These are phyloP conservation scores for Trypanosoma scelopori DNA, from an alignment of 208 protist species.

Conservation along the genomic window DNA sequence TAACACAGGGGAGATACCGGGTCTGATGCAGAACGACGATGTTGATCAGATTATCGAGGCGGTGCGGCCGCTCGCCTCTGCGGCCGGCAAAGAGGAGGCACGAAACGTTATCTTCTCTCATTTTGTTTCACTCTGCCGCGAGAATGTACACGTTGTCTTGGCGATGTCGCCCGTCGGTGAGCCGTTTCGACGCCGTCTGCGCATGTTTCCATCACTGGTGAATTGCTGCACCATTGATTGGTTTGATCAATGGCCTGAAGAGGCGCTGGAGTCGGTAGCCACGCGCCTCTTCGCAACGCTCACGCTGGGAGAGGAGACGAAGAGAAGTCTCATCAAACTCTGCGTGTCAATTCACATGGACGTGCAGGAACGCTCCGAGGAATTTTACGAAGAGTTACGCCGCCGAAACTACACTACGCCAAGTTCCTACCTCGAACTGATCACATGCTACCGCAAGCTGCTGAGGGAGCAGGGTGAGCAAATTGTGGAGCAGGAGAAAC, in stretches of 20 bases:
- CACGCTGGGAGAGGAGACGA: slow-evolving; percentile 56
- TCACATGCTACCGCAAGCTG: slow-evolving; percentile 88
- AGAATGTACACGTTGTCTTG: slow-evolving; percentile 96
- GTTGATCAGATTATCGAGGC: slow-evolving; percentile 93
- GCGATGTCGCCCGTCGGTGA: slow-evolving; percentile 96
- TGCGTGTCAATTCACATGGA: slow-evolving; percentile 92
- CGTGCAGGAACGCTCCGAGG: slow-evolving; percentile 80
- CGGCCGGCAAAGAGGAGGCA: slow-evolving; percentile 92
- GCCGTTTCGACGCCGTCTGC: slow-evolving; percentile 92
- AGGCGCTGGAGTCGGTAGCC: slow-evolving; percentile 93
- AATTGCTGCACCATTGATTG: slow-evolving; percentile 99
- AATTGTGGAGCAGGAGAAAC: slow-evolving; percentile 68
- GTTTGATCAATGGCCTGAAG: slow-evolving; percentile 96
- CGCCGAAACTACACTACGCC: slow-evolving; percentile 96
- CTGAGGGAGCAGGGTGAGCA: slow-evolving; percentile 83
- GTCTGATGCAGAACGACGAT: slow-evolving; percentile 96
- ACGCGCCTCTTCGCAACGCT: slow-evolving; percentile 64
- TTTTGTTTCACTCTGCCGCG: slow-evolving; percentile 94
- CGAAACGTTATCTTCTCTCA: slow-evolving; percentile 91
- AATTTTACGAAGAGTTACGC: slow-evolving; percentile 94
- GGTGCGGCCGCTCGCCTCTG: slow-evolving; percentile 78
- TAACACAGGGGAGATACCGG: slow-evolving; percentile 97
- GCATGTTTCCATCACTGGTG: slow-evolving; percentile 98
- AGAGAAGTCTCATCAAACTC: slow-evolving; percentile 74
- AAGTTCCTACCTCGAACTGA: slow-evolving; percentile 95